These are phyloP conservation scores for Plasmodium gallinaceum DNA, from an alignment of 169 alveolate species.

Conservation along the genomic window DNA sequence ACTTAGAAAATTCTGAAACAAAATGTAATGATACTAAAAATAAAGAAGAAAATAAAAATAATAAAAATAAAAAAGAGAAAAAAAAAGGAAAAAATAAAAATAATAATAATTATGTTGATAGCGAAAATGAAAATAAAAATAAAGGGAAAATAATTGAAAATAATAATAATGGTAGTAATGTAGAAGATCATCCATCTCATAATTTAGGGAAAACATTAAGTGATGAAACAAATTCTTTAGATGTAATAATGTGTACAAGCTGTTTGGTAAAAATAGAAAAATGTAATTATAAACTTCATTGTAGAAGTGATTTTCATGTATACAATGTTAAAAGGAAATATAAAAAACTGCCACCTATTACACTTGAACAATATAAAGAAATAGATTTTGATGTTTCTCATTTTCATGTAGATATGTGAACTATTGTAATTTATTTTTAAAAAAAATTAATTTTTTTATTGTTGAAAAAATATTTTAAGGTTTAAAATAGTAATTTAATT, in stretches of 20 bases:
- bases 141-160: neutral
- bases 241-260: conserved; percentile 82
- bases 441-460: conserved; percentile 23
- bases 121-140: neutral
- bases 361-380: conserved; percentile 84
- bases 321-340: conserved; percentile 86
- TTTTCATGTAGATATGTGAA: conserved; percentile 76
- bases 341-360: conserved; percentile 85
- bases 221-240: conserved; percentile 20
- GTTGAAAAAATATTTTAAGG: conserved; percentile 26
- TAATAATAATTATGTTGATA: conserved; percentile 4
- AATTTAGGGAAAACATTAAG: neutral
- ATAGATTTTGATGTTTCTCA: conserved; percentile 77
- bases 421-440: neutral
- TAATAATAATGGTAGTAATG: conserved; percentile 6
- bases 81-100: neutral
- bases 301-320: conserved; percentile 88
- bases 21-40: neutral
- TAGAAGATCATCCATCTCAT: neutral
- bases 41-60: conserved; percentile 1
- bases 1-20: neutral
- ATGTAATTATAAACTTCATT: conserved; percentile 81
- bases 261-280: conserved; percentile 82
- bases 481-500: neutral
- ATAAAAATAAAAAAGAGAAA: neutral